Evolutionary conservation across 2,329 filamentous ascomycete genomes (phyloP).

Genomic region (Fusarium coicis): DNA sequence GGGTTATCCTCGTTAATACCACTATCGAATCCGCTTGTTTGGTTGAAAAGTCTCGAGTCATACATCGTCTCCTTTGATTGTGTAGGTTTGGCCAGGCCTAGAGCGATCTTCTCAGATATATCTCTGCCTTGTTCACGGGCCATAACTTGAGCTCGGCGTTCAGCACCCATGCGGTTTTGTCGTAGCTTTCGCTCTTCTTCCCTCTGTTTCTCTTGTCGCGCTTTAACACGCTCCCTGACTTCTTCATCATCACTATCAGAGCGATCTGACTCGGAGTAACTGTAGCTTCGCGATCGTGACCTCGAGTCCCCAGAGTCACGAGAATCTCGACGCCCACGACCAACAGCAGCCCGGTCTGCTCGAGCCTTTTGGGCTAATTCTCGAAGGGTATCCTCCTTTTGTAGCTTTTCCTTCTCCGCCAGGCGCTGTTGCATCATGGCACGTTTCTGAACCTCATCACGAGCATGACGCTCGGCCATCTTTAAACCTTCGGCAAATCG

Average conservation of each 20-base stretch:
- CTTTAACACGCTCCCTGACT: conserved; percentile 78
- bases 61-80: conserved; percentile 95
- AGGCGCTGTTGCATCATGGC: conserved; percentile 95
- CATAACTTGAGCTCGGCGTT: conserved; percentile 90
- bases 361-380: conserved; percentile 90
- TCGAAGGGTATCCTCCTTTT: conserved; percentile 93
- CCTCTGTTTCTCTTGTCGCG: conserved; percentile 79
- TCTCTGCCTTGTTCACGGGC: conserved; percentile 96
- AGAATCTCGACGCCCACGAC: conserved; percentile 56
- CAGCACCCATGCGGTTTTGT: conserved; percentile 94
- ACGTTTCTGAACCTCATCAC: conserved; percentile 93
- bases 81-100: conserved; percentile 94
- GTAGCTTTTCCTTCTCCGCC: conserved; percentile 94
- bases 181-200: conserved; percentile 91
- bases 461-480: conserved; percentile 92
- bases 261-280: conserved; percentile 60
- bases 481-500: conserved; percentile 95
- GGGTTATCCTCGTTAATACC: conserved; percentile 98
- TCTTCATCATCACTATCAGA: conserved; percentile 73
- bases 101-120: conserved; percentile 95
- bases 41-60: conserved; percentile 94
- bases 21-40: conserved; percentile 87
- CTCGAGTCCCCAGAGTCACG: conserved; percentile 54
- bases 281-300: conserved; percentile 61
- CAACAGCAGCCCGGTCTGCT: conserved; percentile 75